These are phyloP conservation scores for Arthrinium phaeospermum DNA, from an alignment of 2,329 filamentous ascomycete species.

Conservation along the genomic window DNA sequence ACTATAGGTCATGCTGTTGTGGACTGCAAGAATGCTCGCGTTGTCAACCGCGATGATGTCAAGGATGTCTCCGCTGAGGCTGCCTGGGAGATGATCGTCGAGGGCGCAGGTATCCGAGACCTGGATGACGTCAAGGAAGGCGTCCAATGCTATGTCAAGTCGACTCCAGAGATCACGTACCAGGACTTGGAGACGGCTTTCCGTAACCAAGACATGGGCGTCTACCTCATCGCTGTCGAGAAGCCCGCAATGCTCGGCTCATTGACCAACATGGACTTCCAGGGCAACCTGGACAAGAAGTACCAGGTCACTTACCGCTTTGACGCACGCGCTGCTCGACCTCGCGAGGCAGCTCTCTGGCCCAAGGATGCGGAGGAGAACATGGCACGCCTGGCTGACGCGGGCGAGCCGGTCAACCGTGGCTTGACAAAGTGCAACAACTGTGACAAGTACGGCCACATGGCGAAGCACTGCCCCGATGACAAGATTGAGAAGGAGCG, in stretches of 20 bases:
- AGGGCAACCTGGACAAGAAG: constrained; percentile 70
- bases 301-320: constrained; percentile 69
- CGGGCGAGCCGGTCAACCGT: constrained; percentile 67
- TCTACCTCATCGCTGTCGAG: constrained; percentile 69
- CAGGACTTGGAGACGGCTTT: constrained; percentile 65
- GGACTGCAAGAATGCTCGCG: constrained; percentile 65
- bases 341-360: constrained; percentile 65
- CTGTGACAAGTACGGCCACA: constrained; percentile 70
- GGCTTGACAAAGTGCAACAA: constrained; percentile 66
- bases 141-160: constrained; percentile 66
- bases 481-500: constrained; percentile 58
- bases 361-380: constrained; percentile 65
- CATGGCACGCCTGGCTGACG: constrained; percentile 66
- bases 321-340: constrained; percentile 60
- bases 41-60: constrained; percentile 59
- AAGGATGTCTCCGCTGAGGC: constrained; percentile 56
- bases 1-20: constrained; percentile 57
- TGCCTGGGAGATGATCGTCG: constrained; percentile 63
- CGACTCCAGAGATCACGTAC: constrained; percentile 62
- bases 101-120: constrained; percentile 60
- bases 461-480: constrained; percentile 62
- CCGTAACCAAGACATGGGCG: constrained; percentile 55
- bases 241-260: constrained; percentile 58
- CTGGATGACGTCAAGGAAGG: constrained; percentile 67
- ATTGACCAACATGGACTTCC: constrained; percentile 74